A percentile compares a stretch with the other conserved stretches of the same genome.
These are phyloP conservation scores for Exophiala dermatitidis DNA, from an alignment of 2,329 filamentous ascomycete species.

Conservation along the genomic window DNA sequence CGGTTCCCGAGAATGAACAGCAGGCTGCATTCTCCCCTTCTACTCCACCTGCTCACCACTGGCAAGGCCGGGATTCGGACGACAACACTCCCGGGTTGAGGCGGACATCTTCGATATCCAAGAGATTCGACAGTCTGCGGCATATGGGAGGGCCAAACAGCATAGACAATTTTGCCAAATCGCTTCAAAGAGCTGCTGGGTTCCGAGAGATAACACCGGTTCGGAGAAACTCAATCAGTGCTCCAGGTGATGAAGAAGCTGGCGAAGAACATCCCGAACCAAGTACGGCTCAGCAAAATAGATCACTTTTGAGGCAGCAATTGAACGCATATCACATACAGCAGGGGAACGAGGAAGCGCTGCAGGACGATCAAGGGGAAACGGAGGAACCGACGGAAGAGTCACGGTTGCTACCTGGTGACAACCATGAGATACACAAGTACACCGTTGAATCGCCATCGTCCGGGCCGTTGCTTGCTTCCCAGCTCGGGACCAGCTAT, in stretches of 20 bases:
- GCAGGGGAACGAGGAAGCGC: constrained; percentile 23
- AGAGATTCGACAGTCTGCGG: constrained; percentile 44
- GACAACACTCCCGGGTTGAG: constrained; percentile 8
- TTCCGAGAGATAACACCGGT: constrained; percentile 78
- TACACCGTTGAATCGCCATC: constrained; percentile 5
- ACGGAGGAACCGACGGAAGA: constrained; percentile 25
- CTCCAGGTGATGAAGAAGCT: constrained; percentile 48
- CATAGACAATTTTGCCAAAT: constrained; percentile 85
- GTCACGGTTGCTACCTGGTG: constrained; percentile 19
- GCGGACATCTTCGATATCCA: constrained; percentile 36
- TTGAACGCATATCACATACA: constrained; percentile 24
- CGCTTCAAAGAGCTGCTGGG: constrained; percentile 81
- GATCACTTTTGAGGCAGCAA: constrained; percentile 29
- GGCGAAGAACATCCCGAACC: constrained; percentile 32
- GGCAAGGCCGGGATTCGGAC: neutral
- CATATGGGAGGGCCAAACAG: constrained; percentile 88
- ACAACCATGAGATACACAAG: constrained; percentile 11
- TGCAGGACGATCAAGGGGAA: constrained; percentile 27
- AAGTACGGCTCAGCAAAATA: constrained; percentile 23
- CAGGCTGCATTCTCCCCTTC: constrained; percentile 19
- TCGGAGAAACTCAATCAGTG: constrained; percentile 65
- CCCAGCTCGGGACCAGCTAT: constrained; percentile 47
- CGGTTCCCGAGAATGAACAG: constrained; percentile 27
- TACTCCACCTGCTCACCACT: constrained; percentile 10
- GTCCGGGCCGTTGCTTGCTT: constrained; percentile 7